Percentiles rank a stretch among this genome's conserved stretches.
These are phyloP conservation scores for Aurantiochytrium sp. DNA, from an alignment of 108 stramenopile genomes.

Conservation along the genomic window DNA sequence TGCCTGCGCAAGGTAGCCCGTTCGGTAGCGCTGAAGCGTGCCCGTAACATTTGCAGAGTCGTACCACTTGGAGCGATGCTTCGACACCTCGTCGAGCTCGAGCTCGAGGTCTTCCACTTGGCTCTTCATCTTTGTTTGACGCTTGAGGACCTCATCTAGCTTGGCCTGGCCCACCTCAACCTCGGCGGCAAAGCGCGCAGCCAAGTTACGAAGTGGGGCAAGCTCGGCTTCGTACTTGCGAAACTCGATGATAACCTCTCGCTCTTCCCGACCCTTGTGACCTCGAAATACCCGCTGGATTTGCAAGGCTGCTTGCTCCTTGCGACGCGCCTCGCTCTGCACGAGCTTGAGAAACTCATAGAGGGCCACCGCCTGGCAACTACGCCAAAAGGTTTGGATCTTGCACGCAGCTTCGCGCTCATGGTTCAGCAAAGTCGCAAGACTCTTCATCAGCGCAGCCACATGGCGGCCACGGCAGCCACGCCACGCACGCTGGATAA, in stretches of 20 bases:
- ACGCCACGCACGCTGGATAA: not conserved
- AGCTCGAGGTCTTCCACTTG: not conserved
- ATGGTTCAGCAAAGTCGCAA: not conserved
- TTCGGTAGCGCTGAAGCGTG: conserved; percentile 2
- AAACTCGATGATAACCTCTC: not conserved
- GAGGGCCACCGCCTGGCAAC: not conserved
- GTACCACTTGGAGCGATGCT: conserved; percentile 4
- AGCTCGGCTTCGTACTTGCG: not conserved
- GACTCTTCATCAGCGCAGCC: not conserved
- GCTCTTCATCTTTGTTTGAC: not conserved
- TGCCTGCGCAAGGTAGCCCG: not conserved
- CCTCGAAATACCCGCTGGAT: conserved; percentile 3
- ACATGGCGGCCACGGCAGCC: not conserved
- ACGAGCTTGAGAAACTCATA: not conserved
- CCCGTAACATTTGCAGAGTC: conserved; percentile 12
- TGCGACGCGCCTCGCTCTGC: not conserved
- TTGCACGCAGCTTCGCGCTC: not conserved
- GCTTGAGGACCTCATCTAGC: not conserved
- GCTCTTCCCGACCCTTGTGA: not conserved
- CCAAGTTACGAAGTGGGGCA: not conserved
- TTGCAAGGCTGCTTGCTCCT: not conserved
- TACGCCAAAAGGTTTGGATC: not conserved
- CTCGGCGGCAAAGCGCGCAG: not conserved
- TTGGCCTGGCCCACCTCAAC: not conserved
- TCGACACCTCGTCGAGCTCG: not conserved